phyloP scores from a whole-genome alignment of 164 flowering plant species.

The Stephania cephalantha region DNA sequence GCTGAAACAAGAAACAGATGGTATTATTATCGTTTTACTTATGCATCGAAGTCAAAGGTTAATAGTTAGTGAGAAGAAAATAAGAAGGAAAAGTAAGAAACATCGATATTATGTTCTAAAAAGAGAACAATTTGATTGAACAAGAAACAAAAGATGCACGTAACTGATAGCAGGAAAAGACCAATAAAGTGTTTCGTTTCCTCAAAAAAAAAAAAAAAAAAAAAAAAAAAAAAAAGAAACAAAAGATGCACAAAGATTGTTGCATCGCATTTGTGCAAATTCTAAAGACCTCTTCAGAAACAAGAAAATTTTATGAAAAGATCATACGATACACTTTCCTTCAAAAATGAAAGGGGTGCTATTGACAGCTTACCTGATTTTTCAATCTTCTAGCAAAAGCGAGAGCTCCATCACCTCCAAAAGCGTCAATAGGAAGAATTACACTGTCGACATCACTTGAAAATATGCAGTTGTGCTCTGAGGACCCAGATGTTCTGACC shows the following conservation, averaged over 20 bases:
- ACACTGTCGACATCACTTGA: constrained; percentile 75
- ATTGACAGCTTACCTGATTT: constrained; percentile 32
- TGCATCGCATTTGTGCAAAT: neutral
- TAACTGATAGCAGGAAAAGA: too few species aligned
- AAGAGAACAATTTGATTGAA: neutral
- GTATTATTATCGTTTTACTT: neutral
- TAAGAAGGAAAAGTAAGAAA: neutral
- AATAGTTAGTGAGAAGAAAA: neutral
- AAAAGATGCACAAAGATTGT: neutral
- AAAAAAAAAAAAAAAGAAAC: too few species aligned
- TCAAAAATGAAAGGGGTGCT: neutral
- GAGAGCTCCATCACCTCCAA: constrained; percentile 74
- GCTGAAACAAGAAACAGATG: constrained; percentile 35
- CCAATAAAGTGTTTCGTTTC: too few species aligned
- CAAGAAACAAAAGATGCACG: too few species aligned
- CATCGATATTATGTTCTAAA: too few species aligned
- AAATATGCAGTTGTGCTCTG: constrained; percentile 36
- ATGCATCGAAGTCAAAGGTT: neutral
- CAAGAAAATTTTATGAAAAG: neutral
- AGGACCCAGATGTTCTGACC: constrained; percentile 23
- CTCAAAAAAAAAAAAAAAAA: too few species aligned
- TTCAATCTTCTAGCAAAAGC: constrained; percentile 57
- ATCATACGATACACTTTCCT: neutral
- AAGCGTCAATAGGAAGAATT: constrained; percentile 66
- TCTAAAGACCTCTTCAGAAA: too few species aligned